These are phyloP conservation scores for Macrolepiota dolichaula DNA, from an alignment of 768 basidiomycete species.

Conservation along the genomic window DNA sequence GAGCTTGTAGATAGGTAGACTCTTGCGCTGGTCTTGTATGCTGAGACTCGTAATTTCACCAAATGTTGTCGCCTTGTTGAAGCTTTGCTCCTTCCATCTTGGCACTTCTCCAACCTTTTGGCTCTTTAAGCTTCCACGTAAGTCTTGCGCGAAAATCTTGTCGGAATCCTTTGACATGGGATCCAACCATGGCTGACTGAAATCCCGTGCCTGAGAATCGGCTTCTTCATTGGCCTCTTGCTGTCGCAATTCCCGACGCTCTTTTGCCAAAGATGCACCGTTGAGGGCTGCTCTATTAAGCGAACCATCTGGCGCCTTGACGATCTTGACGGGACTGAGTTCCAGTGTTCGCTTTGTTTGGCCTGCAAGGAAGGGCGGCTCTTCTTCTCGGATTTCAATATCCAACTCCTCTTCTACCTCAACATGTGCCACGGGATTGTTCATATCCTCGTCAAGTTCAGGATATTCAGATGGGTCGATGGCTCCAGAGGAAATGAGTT, in stretches of 20 bases:
- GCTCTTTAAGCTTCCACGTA: slow-evolving; percentile 76
- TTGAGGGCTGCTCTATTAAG: slow-evolving; percentile 93
- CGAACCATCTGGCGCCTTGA: slow-evolving; percentile 98
- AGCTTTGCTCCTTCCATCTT: slow-evolving; percentile 88
- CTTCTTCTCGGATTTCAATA: slow-evolving; percentile 95
- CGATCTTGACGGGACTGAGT: slow-evolving; percentile 94
- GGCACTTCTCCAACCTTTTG: slow-evolving; percentile 82
- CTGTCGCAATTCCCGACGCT: slow-evolving; percentile 89
- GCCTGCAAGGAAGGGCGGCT: slow-evolving; percentile 92
- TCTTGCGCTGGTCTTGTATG: slow-evolving; percentile 92
- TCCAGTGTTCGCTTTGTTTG: slow-evolving; percentile 96
- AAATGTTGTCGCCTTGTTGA: slow-evolving; percentile 94
- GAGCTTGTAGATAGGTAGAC: slow-evolving; percentile 92
- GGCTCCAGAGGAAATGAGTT: slow-evolving; percentile 93
- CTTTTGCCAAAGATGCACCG: slow-evolving; percentile 91
- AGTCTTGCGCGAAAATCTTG: slow-evolving; percentile 89
- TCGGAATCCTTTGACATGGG: slow-evolving; percentile 92
- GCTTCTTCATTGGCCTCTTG: slow-evolving; percentile 94
- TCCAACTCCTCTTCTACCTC: slow-evolving; percentile 97
- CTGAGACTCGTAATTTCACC: slow-evolving; percentile 88
- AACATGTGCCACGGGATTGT: slow-evolving; percentile 68
- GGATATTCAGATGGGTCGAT: slow-evolving; percentile 93
- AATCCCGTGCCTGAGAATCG: slow-evolving; percentile 91
- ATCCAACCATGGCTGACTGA: slow-evolving; percentile 96
- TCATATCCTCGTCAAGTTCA: slow-evolving; percentile 84